Conservation (phyloP, 371 early-diverging fungal genomes). For the Sanchytrium tribonematis region DNA sequence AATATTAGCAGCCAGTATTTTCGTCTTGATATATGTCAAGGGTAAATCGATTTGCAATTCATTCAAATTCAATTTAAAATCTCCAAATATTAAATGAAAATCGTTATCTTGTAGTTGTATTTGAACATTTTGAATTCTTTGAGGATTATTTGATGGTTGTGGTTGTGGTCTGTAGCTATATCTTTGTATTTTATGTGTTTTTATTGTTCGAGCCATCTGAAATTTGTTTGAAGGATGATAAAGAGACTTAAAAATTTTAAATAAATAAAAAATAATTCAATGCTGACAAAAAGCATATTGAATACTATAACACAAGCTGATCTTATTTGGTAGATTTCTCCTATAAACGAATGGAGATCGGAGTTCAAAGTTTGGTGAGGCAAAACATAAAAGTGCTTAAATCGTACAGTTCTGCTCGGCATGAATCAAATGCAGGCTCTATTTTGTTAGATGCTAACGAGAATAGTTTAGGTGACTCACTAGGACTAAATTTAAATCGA, state of each 20-base stretch:
- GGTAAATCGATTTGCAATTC: not conserved
- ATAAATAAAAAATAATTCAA: not conserved
- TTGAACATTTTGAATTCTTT: not conserved
- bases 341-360: slow-evolving; percentile 12
- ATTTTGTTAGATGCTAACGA: slow-evolving; percentile 90
- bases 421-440: slow-evolving; percentile 67
- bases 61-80: not conserved
- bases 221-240: not conserved
- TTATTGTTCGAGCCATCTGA: not conserved
- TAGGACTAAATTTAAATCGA: slow-evolving; percentile 29
- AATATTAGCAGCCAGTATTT: not conserved
- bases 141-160: not conserved
- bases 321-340: not conserved
- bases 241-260: not conserved
- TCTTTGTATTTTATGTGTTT: not conserved
- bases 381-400: slow-evolving; percentile 39
- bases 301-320: too few relatives aligned
- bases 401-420: slow-evolving; percentile 87
- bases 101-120: not conserved
- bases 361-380: slow-evolving; percentile 42
- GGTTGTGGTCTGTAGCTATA: not conserved
- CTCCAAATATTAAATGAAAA: not conserved
- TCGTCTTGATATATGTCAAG: not conserved
- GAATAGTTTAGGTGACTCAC: slow-evolving; percentile 60
- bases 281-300: too few relatives aligned